A percentile compares a stretch with the other conserved stretches of the same genome.
Conservation (phyloP, 495 filamentous ascomycete genomes). For the Talaromyces trachyspermus region DNA sequence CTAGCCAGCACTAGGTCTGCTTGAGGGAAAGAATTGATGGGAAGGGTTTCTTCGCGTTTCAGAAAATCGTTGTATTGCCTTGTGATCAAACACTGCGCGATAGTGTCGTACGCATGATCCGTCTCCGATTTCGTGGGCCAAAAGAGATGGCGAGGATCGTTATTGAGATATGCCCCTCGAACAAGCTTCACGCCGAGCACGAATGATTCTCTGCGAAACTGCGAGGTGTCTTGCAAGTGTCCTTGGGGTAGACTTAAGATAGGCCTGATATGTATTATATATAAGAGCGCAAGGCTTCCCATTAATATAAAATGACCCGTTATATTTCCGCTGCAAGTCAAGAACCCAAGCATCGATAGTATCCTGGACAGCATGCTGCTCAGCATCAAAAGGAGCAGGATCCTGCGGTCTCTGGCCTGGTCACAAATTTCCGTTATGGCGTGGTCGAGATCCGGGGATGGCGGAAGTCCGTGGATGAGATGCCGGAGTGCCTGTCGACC, state of each 20-base stretch:
- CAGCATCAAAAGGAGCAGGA: slow-evolving; percentile 77
- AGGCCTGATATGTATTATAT: slow-evolving; percentile 71
- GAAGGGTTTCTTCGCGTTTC: neutral
- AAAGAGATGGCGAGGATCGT: slow-evolving; percentile 31
- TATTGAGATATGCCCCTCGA: slow-evolving; percentile 67
- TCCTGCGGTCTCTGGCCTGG: slow-evolving; percentile 53
- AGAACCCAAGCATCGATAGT: slow-evolving; percentile 79
- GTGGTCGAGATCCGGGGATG: slow-evolving; percentile 44
- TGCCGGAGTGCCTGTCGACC: slow-evolving; percentile 58
- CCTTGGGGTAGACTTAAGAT: slow-evolving; percentile 58
- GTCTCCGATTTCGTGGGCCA: slow-evolving; percentile 35
- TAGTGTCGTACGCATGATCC: slow-evolving; percentile 31
- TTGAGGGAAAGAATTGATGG: slow-evolving; percentile 21
- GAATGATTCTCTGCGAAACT: slow-evolving; percentile 56
- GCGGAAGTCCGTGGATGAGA: slow-evolving; percentile 43
- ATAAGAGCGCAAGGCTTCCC: slow-evolving; percentile 43
- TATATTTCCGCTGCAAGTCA: slow-evolving; percentile 66
- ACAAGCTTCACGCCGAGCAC: slow-evolving; percentile 83
- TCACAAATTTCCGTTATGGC: slow-evolving; percentile 69
- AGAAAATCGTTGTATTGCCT: slow-evolving; percentile 17
- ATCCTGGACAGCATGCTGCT: slow-evolving; percentile 65
- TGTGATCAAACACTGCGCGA: slow-evolving; percentile 18
- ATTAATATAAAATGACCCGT: slow-evolving; percentile 22
- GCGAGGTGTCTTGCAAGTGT: slow-evolving; percentile 56
- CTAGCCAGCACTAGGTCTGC: slow-evolving; percentile 33